A percentile compares a stretch with the other conserved stretches of the same genome.
Evolutionary conservation across 768 basidiomycete species (phyloP).

Genomic region (Kwoniella botswanensis): DNA sequence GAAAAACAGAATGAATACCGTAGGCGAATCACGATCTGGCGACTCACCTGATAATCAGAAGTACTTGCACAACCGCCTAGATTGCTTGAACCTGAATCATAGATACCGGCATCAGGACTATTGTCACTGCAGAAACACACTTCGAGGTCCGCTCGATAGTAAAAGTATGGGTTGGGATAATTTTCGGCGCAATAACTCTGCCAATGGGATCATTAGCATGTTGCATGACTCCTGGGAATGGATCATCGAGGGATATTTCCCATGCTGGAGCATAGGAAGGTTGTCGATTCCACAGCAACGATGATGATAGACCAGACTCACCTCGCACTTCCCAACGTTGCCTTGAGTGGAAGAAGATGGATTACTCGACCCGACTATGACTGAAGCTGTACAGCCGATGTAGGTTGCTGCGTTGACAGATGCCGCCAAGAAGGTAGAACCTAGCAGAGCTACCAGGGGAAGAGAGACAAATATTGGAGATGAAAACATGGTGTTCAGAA

Average conservation of each 20-base stretch:
- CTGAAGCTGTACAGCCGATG: background rate
- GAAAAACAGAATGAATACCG: too few species aligned
- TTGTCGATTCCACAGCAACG: background rate
- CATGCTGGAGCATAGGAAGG: background rate
- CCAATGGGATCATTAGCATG: too few species aligned
- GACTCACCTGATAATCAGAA: conserved; percentile 6
- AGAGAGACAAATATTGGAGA: background rate
- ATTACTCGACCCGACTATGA: background rate
- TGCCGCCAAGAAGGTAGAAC: background rate
- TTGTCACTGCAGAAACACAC: background rate
- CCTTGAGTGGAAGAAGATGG: background rate
- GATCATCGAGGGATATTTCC: too few species aligned
- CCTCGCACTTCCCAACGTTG: background rate
- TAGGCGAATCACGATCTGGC: too few species aligned
- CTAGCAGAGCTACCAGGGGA: background rate
- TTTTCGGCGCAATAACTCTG: background rate
- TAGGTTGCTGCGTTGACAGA: background rate
- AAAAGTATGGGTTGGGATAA: background rate
- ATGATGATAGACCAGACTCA: background rate
- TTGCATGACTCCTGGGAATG: too few species aligned
- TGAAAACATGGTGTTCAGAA: background rate
- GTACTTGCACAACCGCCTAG: conserved; percentile 2
- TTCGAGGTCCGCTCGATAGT: background rate
- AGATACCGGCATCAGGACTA: background rate
- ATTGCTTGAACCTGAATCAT: background rate